Evolutionary conservation across 2,329 filamentous ascomycete genomes (phyloP), one percentile per base, ranked within the genome.

Genomic region (Microdochium trichocladiopsis): DNA sequence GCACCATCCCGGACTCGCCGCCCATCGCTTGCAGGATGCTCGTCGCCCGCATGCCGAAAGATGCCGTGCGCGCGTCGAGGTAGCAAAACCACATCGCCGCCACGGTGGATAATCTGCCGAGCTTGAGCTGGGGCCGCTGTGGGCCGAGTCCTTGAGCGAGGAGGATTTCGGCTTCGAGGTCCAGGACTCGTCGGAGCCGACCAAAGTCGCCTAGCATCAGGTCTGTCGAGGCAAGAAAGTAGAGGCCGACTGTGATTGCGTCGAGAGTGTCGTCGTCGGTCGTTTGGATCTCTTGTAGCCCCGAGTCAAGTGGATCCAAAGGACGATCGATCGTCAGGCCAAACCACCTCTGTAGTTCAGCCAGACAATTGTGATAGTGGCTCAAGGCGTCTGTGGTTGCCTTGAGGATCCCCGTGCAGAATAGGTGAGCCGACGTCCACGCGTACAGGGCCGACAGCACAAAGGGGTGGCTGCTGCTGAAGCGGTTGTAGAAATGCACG

Each of bases 401-500:
- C 6, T 36, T 23, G 25, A 50, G 25, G n/a, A 16, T 36, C 8
- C 49, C 49, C 12, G 49, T 18, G 31, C 25, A 50, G 49, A 36
- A 36, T 8, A 50, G 49, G 22, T 50, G 49, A 6, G 49, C 49
- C 14, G 49, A 50, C 3, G 49, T 50, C 49, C 49, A 50, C 6
- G 49, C 49, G 31, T 50, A 50, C 18, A 50, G 28, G 6, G 49
- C 25, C 3, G 49, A 22, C 12, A 50, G 25, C 8, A 50, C 49
- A 36, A 50, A 50, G 8, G 49, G 49, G 49, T 50, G 49, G 28
- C 49, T 50, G 8, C 25, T 33, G 16, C 21, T 50, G 49, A 50
- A 50, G 49, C 49, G 49, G 31, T 50, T 50, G 49, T 33, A 50
- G 28, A 50, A 50, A 28, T 50, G 31, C 25, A 36, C 37, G 21